Evolutionary conservation across 2,329 filamentous ascomycete genomes (phyloP).

Genomic region (Alternaria metachromatica): DNA sequence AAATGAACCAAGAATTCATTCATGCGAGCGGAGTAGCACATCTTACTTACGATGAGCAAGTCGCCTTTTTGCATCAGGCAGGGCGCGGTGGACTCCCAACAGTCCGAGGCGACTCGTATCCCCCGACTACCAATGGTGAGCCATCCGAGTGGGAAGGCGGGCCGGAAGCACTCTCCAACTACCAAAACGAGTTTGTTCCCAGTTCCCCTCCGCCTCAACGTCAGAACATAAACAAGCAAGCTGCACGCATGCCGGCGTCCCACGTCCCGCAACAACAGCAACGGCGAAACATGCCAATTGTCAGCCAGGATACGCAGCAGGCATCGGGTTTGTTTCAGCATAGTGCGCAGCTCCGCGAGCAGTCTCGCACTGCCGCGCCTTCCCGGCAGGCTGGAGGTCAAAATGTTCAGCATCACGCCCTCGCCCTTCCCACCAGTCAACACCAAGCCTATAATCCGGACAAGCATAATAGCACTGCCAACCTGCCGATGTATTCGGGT

Average conservation of each 20-base stretch:
- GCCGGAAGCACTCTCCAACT: conserved; percentile 16
- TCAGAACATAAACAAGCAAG: conserved; percentile 9
- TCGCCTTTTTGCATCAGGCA: conserved; percentile 4
- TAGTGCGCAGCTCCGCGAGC: conserved; percentile 24
- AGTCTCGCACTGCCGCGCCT: conserved; percentile 19
- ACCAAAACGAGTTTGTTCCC: background rate
- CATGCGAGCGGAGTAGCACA: background rate
- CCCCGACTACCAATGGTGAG: conserved; percentile 45
- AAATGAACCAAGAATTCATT: conserved; percentile 5
- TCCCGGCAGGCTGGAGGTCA: conserved; percentile 3
- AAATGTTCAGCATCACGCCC: background rate
- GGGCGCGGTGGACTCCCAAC: conserved; percentile 7
- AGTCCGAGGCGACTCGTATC: conserved; percentile 46
- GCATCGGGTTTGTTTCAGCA: conserved; percentile 17
- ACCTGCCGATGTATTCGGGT: background rate
- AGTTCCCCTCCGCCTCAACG: conserved; percentile 18
- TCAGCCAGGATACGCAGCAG: background rate
- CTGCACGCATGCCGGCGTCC: conserved; percentile 1
- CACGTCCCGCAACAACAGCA: conserved; percentile 13
- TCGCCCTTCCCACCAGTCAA: conserved; percentile 13
- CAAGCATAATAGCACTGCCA: background rate
- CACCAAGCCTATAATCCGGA: conserved; percentile 16
- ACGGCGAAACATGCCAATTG: background rate
- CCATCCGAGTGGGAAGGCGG: conserved; percentile 21
- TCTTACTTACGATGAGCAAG: background rate